phyloP scores from a whole-genome alignment of 139 green algal genomes.

The Gonium pectorale region DNA sequence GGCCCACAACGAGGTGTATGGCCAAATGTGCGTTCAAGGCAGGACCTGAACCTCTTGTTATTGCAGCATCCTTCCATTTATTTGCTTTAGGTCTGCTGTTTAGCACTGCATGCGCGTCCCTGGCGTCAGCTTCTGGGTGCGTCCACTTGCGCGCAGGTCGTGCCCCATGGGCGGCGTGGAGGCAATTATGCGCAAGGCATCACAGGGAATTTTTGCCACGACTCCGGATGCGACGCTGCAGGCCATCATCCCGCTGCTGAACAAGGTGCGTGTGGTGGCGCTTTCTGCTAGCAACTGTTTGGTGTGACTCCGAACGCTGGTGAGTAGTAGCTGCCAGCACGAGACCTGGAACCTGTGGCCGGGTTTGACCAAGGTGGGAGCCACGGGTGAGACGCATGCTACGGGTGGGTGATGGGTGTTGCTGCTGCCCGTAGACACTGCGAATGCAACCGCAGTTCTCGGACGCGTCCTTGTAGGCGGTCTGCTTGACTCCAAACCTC shows the following conservation, averaged over 20 bases:
- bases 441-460: too few species aligned
- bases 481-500: too few species aligned
- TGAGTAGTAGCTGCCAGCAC: too few species aligned
- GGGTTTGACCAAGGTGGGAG: too few species aligned
- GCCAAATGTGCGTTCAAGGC: background rate
- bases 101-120: background rate
- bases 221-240: conserved; percentile 46
- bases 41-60: background rate
- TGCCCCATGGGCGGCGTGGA: conserved; percentile 45
- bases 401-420: conserved; percentile 37
- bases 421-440: too few species aligned
- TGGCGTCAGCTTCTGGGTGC: background rate
- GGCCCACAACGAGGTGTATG: conserved; percentile 33
- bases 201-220: conserved; percentile 47
- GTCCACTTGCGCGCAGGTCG: background rate
- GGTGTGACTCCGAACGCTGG: too few species aligned
- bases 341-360: too few species aligned
- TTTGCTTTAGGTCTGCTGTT: too few species aligned
- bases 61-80: background rate
- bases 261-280: too few species aligned
- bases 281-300: too few species aligned
- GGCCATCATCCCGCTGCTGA: conserved; percentile 50
- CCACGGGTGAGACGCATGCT: too few species aligned
- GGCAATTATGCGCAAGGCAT: conserved; percentile 52
- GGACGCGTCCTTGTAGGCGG: too few species aligned